Base-by-base conservation (phyloP, 1,284 basidiomycete species). In the Irpex sp. region DNA sequence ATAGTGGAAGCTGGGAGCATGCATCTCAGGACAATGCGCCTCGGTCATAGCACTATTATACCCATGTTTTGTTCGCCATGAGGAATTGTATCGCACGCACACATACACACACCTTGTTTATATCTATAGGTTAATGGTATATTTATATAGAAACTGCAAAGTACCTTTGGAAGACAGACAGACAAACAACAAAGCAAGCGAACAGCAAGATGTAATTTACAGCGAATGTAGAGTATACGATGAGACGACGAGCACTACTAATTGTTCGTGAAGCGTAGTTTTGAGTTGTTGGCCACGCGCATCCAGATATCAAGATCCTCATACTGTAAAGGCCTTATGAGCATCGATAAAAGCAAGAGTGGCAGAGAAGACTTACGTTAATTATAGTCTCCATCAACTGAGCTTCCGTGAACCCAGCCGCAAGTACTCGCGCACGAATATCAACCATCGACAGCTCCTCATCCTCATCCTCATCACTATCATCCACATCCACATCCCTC, bases 331-430 rank as follows among this genome's bases (percentile, higher is more conserved):
- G 65, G 36, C 62, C 59, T 34, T 34, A 63, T 64, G 67, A 67
- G 66, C n/a, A 57, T 37, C 15, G 56, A 19, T 2, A 36, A 34
- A 19, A 34, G 57, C 60, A 21, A 3, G 19, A 9, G 51, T 59
- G 58, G 54, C 34, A n/a, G 15, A 37, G 48, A 60, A 62, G 58
- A 78, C 88, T 72, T 71, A 95, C 94, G 79, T 91, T 82, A 17
- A 80, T 71, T 62, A 96, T 88, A 0, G 93, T 92, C 68, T 93
- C 89, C 81, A 91, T 93, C 37, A 98, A 81, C 75, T 95, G 91
- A 5, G 85, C 87, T 75, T 98, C 96, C 9, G 93, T 97, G 77
- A 91, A 97, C 5, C 96, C 95, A 71, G 88, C 89, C 56, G 88
- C 89, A 58, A 96, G 77, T 9, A 97, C 89, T 36, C 94, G 85